Percentiles rank a stretch among this genome's conserved stretches.
phyloP scores from a whole-genome alignment of 2,329 filamentous ascomycete genomes.

The Venturia pyrina region DNA sequence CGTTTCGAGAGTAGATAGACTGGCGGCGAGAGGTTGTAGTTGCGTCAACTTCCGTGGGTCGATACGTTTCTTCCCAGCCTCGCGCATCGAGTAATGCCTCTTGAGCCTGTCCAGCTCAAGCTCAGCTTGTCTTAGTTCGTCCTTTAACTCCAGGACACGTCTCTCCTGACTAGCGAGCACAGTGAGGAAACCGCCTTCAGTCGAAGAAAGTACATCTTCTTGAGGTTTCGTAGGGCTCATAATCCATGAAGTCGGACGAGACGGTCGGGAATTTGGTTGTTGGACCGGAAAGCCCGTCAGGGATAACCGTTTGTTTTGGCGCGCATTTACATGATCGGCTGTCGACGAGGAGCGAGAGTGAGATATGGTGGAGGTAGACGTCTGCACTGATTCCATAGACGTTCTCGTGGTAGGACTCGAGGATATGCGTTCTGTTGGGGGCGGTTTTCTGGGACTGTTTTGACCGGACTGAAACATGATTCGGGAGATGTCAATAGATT shows the following conservation, averaged over 20 bases:
- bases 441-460: conserved; percentile 12
- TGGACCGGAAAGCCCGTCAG: conserved; percentile 38
- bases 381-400: conserved; percentile 3
- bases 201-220: conserved; percentile 18
- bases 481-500: conserved; percentile 1
- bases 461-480: conserved; percentile 6
- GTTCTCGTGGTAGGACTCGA: conserved; percentile 5
- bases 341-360: conserved; percentile 21
- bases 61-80: conserved; percentile 64
- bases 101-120: conserved; percentile 66
- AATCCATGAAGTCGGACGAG: conserved; percentile 30
- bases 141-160: conserved; percentile 77
- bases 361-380: conserved; percentile 19
- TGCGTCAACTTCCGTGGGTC: conserved; percentile 51
- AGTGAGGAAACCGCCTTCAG: conserved; percentile 55
- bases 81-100: conserved; percentile 69
- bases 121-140: conserved; percentile 81
- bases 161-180: conserved; percentile 88
- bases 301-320: conserved; percentile 36
- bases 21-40: conserved; percentile 23
- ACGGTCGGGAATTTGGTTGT: conserved; percentile 23
- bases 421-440: conserved; percentile 9
- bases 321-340: conserved; percentile 13
- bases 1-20: conserved; percentile 7
- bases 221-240: conserved; percentile 22